Evolutionary conservation across 2,329 filamentous ascomycete species (phyloP).

Genomic region (Penicillium sp.): DNA sequence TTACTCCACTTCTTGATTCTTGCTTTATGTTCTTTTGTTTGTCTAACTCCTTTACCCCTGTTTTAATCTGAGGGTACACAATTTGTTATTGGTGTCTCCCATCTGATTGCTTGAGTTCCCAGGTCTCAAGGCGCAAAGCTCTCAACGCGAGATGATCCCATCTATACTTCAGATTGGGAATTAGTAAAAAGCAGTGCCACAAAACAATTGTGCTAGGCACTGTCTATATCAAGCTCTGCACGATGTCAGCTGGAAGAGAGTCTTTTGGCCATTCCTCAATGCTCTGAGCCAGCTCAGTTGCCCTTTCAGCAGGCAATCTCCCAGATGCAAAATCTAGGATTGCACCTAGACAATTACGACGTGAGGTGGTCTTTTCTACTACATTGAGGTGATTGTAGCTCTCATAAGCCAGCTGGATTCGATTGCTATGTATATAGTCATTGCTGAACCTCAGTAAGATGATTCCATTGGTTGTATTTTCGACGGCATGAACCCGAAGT

Average conservation of each 20-base stretch:
- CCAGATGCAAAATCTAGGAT: too few species aligned
- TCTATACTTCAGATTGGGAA: neutral
- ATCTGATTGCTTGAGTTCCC: neutral
- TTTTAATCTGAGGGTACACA: neutral
- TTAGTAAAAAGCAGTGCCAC: too few species aligned
- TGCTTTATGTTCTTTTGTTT: neutral
- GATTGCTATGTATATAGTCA: too few species aligned
- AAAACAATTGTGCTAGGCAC: too few species aligned
- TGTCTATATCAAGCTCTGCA: conserved; percentile 9
- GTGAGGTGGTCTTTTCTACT: too few species aligned
- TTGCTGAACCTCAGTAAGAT: too few species aligned
- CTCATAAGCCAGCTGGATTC: too few species aligned
- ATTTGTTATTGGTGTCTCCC: neutral
- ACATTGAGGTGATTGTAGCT: neutral
- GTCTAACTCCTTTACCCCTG: conserved; percentile 1
- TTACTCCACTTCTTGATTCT: conserved; percentile 1
- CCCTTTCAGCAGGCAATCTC: conserved; percentile 30
- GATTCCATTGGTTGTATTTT: too few species aligned
- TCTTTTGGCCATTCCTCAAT: conserved; percentile 30
- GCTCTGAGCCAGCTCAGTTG: conserved; percentile 33
- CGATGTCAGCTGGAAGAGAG: conserved; percentile 28
- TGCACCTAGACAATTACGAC: too few species aligned
- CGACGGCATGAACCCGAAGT: too few species aligned
- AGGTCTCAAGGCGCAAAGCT: neutral
- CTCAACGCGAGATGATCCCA: conserved; percentile 2